Evolutionary conservation across 257 asterid species (phyloP).

Genomic region (Solanum etuberosum): DNA sequence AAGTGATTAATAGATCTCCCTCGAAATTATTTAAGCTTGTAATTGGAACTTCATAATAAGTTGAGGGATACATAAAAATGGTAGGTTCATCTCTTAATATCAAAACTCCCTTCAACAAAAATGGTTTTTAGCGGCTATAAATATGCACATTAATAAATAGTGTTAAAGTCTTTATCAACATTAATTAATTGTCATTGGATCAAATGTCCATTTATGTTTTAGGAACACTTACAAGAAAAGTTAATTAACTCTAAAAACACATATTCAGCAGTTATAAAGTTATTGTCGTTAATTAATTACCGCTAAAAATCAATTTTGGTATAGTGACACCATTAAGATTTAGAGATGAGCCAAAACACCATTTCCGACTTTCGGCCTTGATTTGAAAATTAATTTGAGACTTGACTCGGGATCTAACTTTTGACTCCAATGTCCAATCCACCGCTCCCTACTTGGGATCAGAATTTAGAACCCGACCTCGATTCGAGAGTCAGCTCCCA

Average conservation of each 20-base stretch:
- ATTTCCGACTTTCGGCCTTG: not conserved
- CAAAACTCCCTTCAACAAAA: not conserved
- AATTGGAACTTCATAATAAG: not conserved
- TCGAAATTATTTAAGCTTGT: not conserved
- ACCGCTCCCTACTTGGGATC: not conserved
- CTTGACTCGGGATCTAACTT: not conserved
- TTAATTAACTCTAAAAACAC: not conserved
- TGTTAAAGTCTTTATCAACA: rapidly evolving
- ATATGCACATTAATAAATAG: not conserved
- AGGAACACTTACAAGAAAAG: not conserved
- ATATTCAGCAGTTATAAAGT: not conserved
- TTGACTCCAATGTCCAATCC: not conserved
- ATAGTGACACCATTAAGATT: not conserved
- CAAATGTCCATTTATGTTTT: not conserved
- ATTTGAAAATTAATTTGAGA: not conserved
- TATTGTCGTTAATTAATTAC: not conserved
- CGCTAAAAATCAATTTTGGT: no score
- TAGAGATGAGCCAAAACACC: not conserved
- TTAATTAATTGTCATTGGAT: not conserved
- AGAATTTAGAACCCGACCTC: not conserved
- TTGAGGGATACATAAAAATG: not conserved
- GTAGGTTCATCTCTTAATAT: not conserved
- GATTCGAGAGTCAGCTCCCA: not conserved
- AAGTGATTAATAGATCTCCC: not conserved
- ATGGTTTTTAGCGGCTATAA: not conserved